Conservation (phyloP, 2,329 filamentous ascomycete genomes). For the Lecanoromycetidae sp. region DNA sequence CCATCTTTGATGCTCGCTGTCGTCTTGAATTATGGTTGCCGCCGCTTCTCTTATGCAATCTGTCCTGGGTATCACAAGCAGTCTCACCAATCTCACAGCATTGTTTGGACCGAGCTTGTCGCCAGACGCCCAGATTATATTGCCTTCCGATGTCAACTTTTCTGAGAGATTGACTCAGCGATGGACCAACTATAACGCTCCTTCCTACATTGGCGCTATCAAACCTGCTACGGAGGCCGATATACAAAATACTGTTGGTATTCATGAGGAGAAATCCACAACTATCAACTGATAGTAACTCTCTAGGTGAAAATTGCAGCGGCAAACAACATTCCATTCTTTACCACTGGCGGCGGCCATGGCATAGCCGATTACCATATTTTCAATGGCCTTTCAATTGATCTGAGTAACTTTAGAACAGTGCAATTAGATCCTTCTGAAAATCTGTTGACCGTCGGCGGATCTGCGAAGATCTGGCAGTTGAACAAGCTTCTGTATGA, state of each 20-base stretch:
- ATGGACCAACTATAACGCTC: conserved; percentile 4
- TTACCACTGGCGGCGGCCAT: conserved; percentile 27
- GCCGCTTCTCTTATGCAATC: background rate
- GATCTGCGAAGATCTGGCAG: conserved; percentile 22
- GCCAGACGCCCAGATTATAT: background rate
- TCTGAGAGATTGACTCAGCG: background rate
- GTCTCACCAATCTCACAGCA: background rate
- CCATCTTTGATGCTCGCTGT: too few relatives aligned
- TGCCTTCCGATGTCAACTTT: background rate
- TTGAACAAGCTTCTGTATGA: conserved; percentile 21
- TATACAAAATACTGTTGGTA: conserved; percentile 7
- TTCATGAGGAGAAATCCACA: too few relatives aligned
- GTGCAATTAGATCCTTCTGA: conserved; percentile 19
- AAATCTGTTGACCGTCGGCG: conserved; percentile 22
- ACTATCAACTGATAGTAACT: too few relatives aligned
- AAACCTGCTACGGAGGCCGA: conserved; percentile 5
- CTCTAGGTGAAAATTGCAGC: too few relatives aligned
- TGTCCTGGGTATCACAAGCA: background rate
- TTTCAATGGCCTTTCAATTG: conserved; percentile 24
- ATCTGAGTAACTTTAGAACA: conserved; percentile 24
- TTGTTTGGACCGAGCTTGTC: background rate
- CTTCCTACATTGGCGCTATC: conserved; percentile 7
- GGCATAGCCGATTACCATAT: conserved; percentile 20
- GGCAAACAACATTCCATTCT: conserved; percentile 24
- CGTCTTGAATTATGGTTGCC: too few relatives aligned